Conservation (phyloP, 345 rosid species). For the Boechera stricta region DNA sequence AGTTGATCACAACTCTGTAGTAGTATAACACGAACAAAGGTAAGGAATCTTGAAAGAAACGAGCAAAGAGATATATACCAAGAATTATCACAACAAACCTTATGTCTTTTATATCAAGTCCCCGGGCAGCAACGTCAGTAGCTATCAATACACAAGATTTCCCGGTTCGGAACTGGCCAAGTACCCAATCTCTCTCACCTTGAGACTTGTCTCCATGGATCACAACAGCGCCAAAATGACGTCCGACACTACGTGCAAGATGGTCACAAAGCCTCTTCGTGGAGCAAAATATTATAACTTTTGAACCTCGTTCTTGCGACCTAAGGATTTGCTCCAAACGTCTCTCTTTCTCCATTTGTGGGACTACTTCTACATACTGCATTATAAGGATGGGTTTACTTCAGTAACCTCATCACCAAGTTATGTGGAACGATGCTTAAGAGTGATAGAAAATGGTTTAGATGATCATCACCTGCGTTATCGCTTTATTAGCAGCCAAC, state of each 20-base stretch:
- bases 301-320: conserved; percentile 91
- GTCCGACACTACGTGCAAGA: conserved; percentile 82
- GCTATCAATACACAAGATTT: conserved; percentile 87
- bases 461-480: conserved; percentile 74
- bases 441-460: neutral
- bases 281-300: conserved; percentile 86
- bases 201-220: conserved; percentile 98
- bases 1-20: conserved; percentile 89
- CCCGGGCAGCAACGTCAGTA: conserved; percentile 98
- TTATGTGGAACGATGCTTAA: conserved; percentile 8
- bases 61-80: conserved; percentile 22
- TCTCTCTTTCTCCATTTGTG: conserved; percentile 92
- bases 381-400: conserved; percentile 6
- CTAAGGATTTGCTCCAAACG: conserved; percentile 91
- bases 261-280: conserved; percentile 94
- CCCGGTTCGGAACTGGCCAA: conserved; percentile 87
- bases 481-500: conserved; percentile 94
- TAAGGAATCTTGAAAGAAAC: conserved; percentile 23
- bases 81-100: conserved; percentile 49
- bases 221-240: conserved; percentile 82
- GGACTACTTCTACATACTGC: conserved; percentile 92
- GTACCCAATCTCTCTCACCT: conserved; percentile 94
- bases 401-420: conserved; percentile 28
- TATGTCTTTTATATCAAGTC: conserved; percentile 94
- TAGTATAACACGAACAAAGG: conserved; percentile 19